Percentiles rank a stretch among this genome's conserved stretches.
These are phyloP conservation scores for Spinellus fusiger DNA, from an alignment of 192 early-diverging fungal genomes.

Conservation along the genomic window DNA sequence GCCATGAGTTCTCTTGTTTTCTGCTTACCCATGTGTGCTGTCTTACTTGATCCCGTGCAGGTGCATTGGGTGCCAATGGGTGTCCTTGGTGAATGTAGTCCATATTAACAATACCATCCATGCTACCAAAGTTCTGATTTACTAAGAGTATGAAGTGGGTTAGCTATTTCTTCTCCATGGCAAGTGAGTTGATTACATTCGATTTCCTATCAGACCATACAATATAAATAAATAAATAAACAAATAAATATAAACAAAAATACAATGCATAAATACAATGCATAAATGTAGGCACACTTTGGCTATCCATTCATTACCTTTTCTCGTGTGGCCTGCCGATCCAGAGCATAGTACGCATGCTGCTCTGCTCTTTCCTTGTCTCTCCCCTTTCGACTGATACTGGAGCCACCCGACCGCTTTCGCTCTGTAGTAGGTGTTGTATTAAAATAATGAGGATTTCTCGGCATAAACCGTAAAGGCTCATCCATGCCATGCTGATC, in stretches of 20 bases:
- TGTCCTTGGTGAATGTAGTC: constrained; percentile 18
- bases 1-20: background rate
- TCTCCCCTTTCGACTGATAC: constrained; percentile 1
- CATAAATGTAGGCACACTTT: background rate
- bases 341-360: background rate
- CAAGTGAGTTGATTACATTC: background rate
- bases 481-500: background rate
- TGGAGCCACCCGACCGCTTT: constrained; percentile 5
- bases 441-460: constrained; percentile 5
- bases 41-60: constrained; percentile 7
- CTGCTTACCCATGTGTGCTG: background rate
- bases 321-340: too few species aligned
- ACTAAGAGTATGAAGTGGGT: constrained; percentile 9
- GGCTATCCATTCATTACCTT: too few species aligned
- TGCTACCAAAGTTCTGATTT: constrained; percentile 35
- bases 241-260: background rate
- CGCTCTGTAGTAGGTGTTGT: constrained; percentile 7
- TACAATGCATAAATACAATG: background rate
- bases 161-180: background rate
- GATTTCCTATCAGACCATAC: background rate
- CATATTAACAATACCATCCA: constrained; percentile 43
- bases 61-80: background rate
- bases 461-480: constrained; percentile 5
- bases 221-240: background rate
- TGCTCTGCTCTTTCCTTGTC: background rate